Evolutionary conservation across 768 basidiomycete species (phyloP), one percentile per base, ranked within the genome.

Genomic region (Lentinus brumalis): DNA sequence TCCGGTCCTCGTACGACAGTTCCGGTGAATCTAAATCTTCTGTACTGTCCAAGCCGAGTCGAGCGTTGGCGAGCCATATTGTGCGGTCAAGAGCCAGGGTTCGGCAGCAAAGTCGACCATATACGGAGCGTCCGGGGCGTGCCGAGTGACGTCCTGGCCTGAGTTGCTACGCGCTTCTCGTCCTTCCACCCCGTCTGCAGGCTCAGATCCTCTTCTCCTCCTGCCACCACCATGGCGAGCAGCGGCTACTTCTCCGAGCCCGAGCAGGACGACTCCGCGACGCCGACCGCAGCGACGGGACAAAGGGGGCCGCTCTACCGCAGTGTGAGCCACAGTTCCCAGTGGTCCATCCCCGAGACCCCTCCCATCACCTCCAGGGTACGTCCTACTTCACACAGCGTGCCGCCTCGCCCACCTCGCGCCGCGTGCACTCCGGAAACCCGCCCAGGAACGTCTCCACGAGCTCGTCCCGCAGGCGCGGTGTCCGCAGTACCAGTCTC

Each of bases 311-410:
- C 69, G 39, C 60, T 68, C 12, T 68, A 70, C 51, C 71, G 69
- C 56, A 68, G 64, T 59, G 50, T 65, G 50, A 86, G 83, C 69
- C 80, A 81, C 58, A 76, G 79, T 57, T 85, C 87, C n/a, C 81
- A 80, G 61, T 85, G 85, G 82, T 83, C 85, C 15, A 70, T 80
- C 12, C 71, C 74, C 16, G 84, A 87, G 40, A 83, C 83, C 7
- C 86, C 38, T 78, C 76, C 15, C 88, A 88, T 66, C 88, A 87
- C 70, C 78, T 84, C 68, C 83, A 85, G 66, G 89, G 87, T 57
- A 86, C 87, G 16, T 89, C 88, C 8, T 88, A 88, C 71, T 86
- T 82, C 62, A 74, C 83, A 21, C 68, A 74, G 40, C 72, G 80
- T 40, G 61, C 78, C 5, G 51, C 70, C 32, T 83, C 85, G 6